These are phyloP conservation scores for Vitis labrusca DNA, from an alignment of 164 flowering plant genomes.

Conservation along the genomic window DNA sequence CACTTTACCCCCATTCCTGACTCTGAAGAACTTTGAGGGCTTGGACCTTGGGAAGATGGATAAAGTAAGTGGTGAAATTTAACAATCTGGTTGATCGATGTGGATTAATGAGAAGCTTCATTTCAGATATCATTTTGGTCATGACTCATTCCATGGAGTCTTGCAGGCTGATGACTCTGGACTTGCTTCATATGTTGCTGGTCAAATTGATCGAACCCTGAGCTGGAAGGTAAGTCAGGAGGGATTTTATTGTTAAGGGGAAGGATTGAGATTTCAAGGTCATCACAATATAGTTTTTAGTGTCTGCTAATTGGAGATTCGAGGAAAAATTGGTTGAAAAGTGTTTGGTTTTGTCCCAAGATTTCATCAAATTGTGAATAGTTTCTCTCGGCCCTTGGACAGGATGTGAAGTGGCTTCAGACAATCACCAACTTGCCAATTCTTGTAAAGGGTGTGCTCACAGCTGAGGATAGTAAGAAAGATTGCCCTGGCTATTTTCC, in stretches of 20 bases:
- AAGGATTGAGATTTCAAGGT: neutral
- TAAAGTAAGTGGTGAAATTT: conserved; percentile 26
- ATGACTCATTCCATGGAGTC: neutral
- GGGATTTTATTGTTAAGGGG: neutral
- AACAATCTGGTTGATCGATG: neutral
- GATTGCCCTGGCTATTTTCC: neutral
- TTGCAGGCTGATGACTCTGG: conserved; percentile 58
- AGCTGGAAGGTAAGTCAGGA: conserved; percentile 56
- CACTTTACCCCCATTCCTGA: conserved; percentile 48
- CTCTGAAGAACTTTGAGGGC: conserved; percentile 64
- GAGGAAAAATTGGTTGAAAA: too few relatives aligned
- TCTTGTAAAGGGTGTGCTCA: conserved; percentile 54
- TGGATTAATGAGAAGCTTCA: neutral
- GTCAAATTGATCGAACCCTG: conserved; percentile 54
- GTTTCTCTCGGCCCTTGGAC: neutral
- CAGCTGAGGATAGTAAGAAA: conserved; percentile 48
- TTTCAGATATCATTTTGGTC: neutral
- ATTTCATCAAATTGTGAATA: neutral
- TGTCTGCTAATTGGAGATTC: too few relatives aligned
- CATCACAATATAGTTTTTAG: too few relatives aligned
- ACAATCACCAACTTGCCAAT: conserved; percentile 48
- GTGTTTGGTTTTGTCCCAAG: too few relatives aligned
- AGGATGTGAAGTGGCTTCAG: conserved; percentile 60
- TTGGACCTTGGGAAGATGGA: conserved; percentile 57
- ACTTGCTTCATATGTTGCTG: conserved; percentile 59